These are phyloP conservation scores for Arthrobotrys pseudoclavata DNA, from an alignment of 2,329 filamentous ascomycete species.

Conservation along the genomic window DNA sequence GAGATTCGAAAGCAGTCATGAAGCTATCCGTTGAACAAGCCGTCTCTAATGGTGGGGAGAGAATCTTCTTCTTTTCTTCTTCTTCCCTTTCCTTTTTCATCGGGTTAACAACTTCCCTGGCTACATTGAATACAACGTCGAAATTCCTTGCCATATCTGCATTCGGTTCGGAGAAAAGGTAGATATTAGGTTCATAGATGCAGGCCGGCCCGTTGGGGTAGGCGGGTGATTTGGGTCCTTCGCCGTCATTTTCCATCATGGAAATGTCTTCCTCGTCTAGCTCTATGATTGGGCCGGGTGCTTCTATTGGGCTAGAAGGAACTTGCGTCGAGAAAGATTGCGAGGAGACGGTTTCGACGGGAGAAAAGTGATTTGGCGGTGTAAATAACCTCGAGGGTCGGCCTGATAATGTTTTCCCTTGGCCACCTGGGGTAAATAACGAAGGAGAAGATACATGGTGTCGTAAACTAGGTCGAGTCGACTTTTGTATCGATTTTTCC, in stretches of 20 bases:
- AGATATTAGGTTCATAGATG: conserved; percentile 83
- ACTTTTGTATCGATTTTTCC: conserved; percentile 65
- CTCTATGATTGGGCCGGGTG: conserved; percentile 68
- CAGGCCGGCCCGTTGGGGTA: conserved; percentile 86
- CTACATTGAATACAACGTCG: conserved; percentile 87
- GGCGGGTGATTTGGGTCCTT: conserved; percentile 81
- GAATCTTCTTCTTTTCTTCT: conserved; percentile 64
- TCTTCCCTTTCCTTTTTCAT: conserved; percentile 68
- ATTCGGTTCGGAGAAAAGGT: conserved; percentile 83
- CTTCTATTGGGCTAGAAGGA: conserved; percentile 66
- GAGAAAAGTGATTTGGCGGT: conserved; percentile 70
- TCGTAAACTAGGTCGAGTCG: conserved; percentile 67
- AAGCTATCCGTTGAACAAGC: conserved; percentile 73
- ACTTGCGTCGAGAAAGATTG: conserved; percentile 66
- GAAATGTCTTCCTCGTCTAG: conserved; percentile 75
- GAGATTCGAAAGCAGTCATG: conserved; percentile 74
- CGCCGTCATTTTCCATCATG: conserved; percentile 80
- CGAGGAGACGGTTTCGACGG: conserved; percentile 65
- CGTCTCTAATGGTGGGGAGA: conserved; percentile 71
- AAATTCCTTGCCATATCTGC: conserved; percentile 82
- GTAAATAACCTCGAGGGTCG: conserved; percentile 70
- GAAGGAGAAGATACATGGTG: conserved; percentile 79
- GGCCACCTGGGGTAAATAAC: conserved; percentile 74
- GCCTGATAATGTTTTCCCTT: conserved; percentile 48
- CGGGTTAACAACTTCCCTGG: conserved; percentile 83